Evolutionary conservation across 768 basidiomycete species (phyloP).

Genomic region (Dacryopinax primogenitus): DNA sequence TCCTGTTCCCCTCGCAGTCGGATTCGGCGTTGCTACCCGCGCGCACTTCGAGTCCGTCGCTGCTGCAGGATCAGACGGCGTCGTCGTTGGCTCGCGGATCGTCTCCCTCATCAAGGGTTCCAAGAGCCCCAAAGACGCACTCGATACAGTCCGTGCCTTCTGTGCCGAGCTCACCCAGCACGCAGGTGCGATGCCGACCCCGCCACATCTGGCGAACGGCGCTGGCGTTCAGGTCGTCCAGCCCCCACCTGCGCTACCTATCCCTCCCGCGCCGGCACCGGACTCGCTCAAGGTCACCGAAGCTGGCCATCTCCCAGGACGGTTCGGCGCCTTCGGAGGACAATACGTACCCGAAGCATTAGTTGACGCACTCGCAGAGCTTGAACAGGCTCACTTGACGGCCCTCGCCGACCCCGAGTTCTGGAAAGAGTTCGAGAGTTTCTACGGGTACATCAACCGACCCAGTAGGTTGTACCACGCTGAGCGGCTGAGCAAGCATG

Average conservation of each 20-base stretch:
- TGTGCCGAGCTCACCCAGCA: conserved; percentile 55
- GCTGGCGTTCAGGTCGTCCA: conserved; percentile 20
- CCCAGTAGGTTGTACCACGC: conserved; percentile 87
- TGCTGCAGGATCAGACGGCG: conserved; percentile 83
- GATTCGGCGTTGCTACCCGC: conserved; percentile 88
- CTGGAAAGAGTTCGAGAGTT: conserved; percentile 77
- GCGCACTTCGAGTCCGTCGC: conserved; percentile 78
- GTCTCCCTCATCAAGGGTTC: conserved; percentile 67
- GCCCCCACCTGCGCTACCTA: conserved; percentile 15
- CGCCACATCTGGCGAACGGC: conserved; percentile 18
- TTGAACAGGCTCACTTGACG: conserved; percentile 75
- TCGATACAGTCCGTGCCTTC: conserved; percentile 49
- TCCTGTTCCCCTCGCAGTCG: conserved; percentile 78
- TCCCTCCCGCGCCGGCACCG: conserved; percentile 21
- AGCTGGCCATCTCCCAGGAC: conserved; percentile 47
- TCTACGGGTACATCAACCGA: conserved; percentile 89
- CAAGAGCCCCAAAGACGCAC: conserved; percentile 33
- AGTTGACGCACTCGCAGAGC: conserved; percentile 81
- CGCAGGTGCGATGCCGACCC: conserved; percentile 20
- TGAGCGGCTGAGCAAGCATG: conserved; percentile 75
- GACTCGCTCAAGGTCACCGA: conserved; percentile 29
- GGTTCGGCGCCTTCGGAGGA: conserved; percentile 93
- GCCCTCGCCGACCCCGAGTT: conserved; percentile 83
- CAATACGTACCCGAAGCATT: conserved; percentile 95
- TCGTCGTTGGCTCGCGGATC: conserved; percentile 83